Percentiles rank a stretch among this genome's conserved stretches.
Conservation (phyloP, 495 filamentous ascomycete species). For the Aspergillus incahuasiensis region DNA sequence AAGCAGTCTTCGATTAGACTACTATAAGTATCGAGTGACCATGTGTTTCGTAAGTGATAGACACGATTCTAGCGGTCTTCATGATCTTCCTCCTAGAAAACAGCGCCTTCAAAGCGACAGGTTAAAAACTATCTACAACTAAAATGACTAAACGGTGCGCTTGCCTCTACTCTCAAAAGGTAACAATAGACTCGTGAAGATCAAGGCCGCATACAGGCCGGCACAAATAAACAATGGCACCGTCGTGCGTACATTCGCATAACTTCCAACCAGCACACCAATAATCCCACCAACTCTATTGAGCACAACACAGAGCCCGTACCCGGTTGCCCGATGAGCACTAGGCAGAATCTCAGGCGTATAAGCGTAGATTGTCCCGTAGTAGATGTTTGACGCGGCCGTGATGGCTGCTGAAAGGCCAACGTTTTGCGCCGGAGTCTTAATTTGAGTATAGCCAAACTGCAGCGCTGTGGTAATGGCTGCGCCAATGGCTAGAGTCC, state of each 20-base stretch:
- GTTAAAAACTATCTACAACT: not conserved
- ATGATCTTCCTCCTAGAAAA: no score
- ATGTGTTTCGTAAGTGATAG: no score
- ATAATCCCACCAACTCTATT: slow-evolving; percentile 37
- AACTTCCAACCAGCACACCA: slow-evolving; percentile 35
- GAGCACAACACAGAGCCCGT: slow-evolving; percentile 36
- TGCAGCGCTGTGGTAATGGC: slow-evolving; percentile 38
- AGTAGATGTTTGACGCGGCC: slow-evolving; percentile 43
- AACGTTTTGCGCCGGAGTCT: slow-evolving; percentile 36
- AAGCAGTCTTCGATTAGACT: no score
- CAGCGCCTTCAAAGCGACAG: no score
- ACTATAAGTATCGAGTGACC: no score
- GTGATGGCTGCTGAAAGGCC: slow-evolving; percentile 38
- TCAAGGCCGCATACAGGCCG: slow-evolving; percentile 26
- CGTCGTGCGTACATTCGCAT: slow-evolving; percentile 31
- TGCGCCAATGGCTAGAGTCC: slow-evolving; percentile 38
- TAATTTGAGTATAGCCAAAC: slow-evolving; percentile 43
- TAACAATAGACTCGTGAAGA: slow-evolving; percentile 32
- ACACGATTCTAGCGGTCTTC: no score
- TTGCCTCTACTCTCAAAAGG: slow-evolving; percentile 28
- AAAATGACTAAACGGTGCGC: slow-evolving; percentile 1
- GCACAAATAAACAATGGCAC: slow-evolving; percentile 39
- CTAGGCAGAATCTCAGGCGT: slow-evolving; percentile 41
- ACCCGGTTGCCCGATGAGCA: slow-evolving; percentile 41
- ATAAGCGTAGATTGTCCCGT: slow-evolving; percentile 44